A percentile compares a stretch with the other conserved stretches of the same genome.
phyloP scores from a whole-genome alignment of 352 stramenopile genomes.

The Hyaloperonospora brassicae region DNA sequence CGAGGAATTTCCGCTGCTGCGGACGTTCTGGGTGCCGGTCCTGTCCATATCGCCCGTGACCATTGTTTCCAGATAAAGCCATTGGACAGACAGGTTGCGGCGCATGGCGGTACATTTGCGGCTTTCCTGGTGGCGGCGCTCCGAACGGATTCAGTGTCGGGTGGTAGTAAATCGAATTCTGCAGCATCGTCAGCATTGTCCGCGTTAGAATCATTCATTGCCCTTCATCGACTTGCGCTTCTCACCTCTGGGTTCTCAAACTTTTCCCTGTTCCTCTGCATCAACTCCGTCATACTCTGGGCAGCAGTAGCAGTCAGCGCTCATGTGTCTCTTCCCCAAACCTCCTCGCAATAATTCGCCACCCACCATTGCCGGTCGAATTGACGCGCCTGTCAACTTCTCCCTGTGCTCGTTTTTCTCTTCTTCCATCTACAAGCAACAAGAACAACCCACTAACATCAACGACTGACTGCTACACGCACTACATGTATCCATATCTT shows the following conservation, averaged over 20 bases:
- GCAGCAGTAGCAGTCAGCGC: conserved; percentile 4
- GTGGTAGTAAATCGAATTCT: conserved; percentile 81
- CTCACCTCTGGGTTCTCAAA: conserved; percentile 67
- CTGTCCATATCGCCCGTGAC: conserved; percentile 6
- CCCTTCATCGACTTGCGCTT: background rate
- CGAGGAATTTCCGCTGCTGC: conserved; percentile 12
- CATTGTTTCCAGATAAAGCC: background rate
- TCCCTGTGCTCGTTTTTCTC: conserved; percentile 33
- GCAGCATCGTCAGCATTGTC: conserved; percentile 1
- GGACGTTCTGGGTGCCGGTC: conserved; percentile 5
- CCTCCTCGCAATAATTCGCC: conserved; percentile 12
- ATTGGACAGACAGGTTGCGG: conserved; percentile 7
- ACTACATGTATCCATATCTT: background rate
- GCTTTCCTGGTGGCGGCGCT: conserved; percentile 49
- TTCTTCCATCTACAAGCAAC: conserved; percentile 29
- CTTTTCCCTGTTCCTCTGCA: conserved; percentile 42
- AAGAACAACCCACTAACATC: background rate
- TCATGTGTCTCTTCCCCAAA: background rate
- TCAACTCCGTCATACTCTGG: conserved; percentile 51
- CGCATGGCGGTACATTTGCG: conserved; percentile 49
- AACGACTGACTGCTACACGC: background rate
- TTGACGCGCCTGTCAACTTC: conserved; percentile 27
- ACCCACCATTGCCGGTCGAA: conserved; percentile 14
- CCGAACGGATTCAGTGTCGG: conserved; percentile 73
- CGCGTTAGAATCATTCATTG: background rate